Evolutionary conservation across 129 eudicot species (phyloP).

Genomic region (Dittrichia graveolens): DNA sequence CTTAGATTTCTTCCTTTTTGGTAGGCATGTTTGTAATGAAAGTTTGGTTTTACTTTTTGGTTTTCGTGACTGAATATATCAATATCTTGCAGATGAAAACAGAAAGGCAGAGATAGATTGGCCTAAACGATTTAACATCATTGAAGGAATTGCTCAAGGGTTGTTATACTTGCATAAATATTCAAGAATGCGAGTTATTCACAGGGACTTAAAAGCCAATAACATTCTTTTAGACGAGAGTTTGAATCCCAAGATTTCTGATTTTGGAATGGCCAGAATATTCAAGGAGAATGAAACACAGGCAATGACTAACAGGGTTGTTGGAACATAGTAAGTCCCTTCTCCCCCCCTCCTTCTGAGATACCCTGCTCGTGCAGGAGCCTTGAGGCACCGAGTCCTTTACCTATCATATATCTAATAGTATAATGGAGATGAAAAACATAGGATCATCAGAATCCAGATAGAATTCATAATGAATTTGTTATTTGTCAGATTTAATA

Average conservation of each 20-base stretch:
- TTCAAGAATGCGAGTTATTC: slow-evolving; percentile 63
- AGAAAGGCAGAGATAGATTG: slow-evolving; percentile 38
- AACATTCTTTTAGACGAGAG: slow-evolving; percentile 47
- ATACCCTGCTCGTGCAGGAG: no score
- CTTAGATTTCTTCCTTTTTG: slow-evolving; percentile 49
- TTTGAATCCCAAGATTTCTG: slow-evolving; percentile 63
- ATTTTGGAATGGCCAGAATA: slow-evolving; percentile 69
- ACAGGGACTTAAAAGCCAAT: slow-evolving; percentile 63
- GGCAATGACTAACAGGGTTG: slow-evolving; percentile 50
- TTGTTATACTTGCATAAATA: slow-evolving; percentile 58
- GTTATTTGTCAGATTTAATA: no score
- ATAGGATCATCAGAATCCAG: no score
- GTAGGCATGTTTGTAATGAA: slow-evolving; percentile 17
- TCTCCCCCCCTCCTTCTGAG: no score
- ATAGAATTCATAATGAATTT: no score
- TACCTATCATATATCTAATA: no score
- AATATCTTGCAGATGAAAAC: slow-evolving; percentile 19
- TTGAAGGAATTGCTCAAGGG: slow-evolving; percentile 60
- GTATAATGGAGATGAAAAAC: no score
- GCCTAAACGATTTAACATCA: slow-evolving; percentile 45
- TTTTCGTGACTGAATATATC: background rate
- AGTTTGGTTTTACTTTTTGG: background rate
- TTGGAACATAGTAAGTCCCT: slow-evolving; percentile 73
- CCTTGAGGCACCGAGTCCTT: no score
- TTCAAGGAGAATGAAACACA: slow-evolving; percentile 42